A percentile compares a stretch with the other conserved stretches of the same genome.
These are phyloP conservation scores for Juglanconis oblonga DNA, from an alignment of 2,329 filamentous ascomycete genomes.

Conservation along the genomic window DNA sequence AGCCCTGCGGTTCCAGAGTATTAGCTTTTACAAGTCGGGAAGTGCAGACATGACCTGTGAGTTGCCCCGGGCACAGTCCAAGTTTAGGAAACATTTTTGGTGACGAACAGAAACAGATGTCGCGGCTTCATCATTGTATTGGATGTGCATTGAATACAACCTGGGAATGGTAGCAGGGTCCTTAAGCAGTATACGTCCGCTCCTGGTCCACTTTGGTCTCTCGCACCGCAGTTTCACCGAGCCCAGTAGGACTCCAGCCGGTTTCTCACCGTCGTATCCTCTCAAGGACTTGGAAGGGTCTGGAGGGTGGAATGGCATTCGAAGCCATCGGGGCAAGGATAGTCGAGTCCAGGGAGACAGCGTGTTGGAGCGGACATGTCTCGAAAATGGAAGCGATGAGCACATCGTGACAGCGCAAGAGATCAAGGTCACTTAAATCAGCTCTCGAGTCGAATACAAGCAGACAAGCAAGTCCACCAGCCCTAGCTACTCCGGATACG, in stretches of 20 bases:
- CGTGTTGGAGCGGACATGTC: not conserved
- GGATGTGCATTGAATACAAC: slow-evolving; percentile 19
- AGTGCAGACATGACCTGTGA: slow-evolving; percentile 13
- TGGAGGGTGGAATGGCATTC: too few species aligned
- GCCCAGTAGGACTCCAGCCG: not conserved
- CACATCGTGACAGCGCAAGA: not conserved
- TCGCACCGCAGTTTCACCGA: not conserved
- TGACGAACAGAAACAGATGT: slow-evolving; percentile 2
- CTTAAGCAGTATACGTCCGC: slow-evolving; percentile 10
- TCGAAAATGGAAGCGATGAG: not conserved
- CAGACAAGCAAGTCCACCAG: not conserved
- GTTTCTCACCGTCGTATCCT: not conserved
- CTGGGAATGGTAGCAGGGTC: slow-evolving; percentile 17
- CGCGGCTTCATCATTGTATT: slow-evolving; percentile 16
- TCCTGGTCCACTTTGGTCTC: slow-evolving; percentile 6
- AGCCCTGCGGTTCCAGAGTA: slow-evolving; percentile 9
- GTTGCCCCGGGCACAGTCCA: not conserved
- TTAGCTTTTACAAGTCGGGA: slow-evolving; percentile 13
- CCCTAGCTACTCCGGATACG: not conserved
- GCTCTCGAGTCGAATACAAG: not conserved
- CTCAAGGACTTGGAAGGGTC: too few species aligned
- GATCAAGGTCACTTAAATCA: not conserved
- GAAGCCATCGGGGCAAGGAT: not conserved
- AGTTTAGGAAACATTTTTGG: not conserved
- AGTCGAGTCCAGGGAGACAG: not conserved